Percentiles rank a stretch among this genome's conserved stretches.
Evolutionary conservation across 2,329 filamentous ascomycete species (phyloP).

Genomic region (Nemania sp.): DNA sequence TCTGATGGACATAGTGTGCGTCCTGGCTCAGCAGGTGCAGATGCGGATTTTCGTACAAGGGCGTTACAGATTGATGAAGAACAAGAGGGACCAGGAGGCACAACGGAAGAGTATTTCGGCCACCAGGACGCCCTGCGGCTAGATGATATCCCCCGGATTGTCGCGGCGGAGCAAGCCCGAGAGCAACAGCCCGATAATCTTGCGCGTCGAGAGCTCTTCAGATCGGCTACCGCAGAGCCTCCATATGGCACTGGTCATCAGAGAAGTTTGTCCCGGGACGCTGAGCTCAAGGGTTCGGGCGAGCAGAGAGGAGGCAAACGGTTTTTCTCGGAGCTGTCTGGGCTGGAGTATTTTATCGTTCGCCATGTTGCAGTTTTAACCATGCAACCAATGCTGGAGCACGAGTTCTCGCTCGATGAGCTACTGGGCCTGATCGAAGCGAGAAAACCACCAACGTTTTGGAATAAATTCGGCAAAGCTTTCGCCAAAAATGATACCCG

Average conservation of each 20-base stretch:
- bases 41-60: slow-evolving; percentile 56
- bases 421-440: slow-evolving; percentile 91
- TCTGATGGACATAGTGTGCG: slow-evolving; percentile 70
- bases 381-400: slow-evolving; percentile 90
- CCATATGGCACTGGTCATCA: slow-evolving; percentile 69
- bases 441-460: slow-evolving; percentile 86
- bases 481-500: slow-evolving; percentile 80
- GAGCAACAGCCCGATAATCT: slow-evolving; percentile 84
- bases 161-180: slow-evolving; percentile 91
- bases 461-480: slow-evolving; percentile 97
- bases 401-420: slow-evolving; percentile 92
- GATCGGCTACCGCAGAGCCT: slow-evolving; percentile 60
- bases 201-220: slow-evolving; percentile 70
- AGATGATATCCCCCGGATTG: slow-evolving; percentile 94
- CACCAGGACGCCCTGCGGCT: slow-evolving; percentile 89
- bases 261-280: slow-evolving; percentile 62
- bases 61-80: slow-evolving; percentile 81
- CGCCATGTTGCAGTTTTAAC: slow-evolving; percentile 92
- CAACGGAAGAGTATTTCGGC: slow-evolving; percentile 83
- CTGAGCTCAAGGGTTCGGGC: slow-evolving; percentile 52
- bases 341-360: slow-evolving; percentile 95
- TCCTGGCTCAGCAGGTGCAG: slow-evolving; percentile 72
- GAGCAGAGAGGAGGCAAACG: slow-evolving; percentile 67
- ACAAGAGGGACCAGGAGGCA: slow-evolving; percentile 69
- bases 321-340: slow-evolving; percentile 95